Percentiles rank a stretch among this genome's conserved stretches.
Conservation (phyloP, 306 rosid species). For the Prunus kanzakura region DNA sequence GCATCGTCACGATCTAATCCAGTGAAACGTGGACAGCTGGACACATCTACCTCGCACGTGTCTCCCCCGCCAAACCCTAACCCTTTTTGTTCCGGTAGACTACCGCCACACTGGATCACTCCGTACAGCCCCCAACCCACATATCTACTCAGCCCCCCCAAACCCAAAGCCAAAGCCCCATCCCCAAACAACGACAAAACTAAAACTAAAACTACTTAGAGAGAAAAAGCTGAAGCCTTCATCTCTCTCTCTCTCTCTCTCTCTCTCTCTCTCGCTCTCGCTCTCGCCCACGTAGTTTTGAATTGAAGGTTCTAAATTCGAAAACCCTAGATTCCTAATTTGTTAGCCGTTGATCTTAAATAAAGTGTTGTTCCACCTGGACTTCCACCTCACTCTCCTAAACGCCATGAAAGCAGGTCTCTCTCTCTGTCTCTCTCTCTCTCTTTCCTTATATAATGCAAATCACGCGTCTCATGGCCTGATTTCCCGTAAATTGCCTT, state of each 20-base stretch:
- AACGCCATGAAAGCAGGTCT: constrained; percentile 60
- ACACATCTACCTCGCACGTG: constrained; percentile 43
- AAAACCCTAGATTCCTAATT: constrained; percentile 12
- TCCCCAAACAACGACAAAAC: neutral
- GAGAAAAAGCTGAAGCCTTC: neutral
- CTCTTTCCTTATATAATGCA: neutral
- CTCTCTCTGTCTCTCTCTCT: constrained; percentile 27
- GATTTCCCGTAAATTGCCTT: constrained; percentile 1
- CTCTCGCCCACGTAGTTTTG: neutral
- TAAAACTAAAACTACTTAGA: no score
- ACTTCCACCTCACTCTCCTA: constrained; percentile 64
- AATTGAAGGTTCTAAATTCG: neutral
- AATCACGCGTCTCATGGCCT: constrained; percentile 19
- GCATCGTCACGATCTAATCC: constrained; percentile 52
- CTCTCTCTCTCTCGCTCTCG: no score
- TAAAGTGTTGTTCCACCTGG: constrained; percentile 54
- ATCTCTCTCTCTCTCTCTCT: no score
- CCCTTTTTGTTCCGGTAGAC: constrained; percentile 12
- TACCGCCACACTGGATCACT: constrained; percentile 40
- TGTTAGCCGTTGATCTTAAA: constrained; percentile 37
- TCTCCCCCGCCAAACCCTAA: constrained; percentile 43
- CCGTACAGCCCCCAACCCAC: constrained; percentile 11
- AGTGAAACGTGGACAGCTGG: constrained; percentile 61
- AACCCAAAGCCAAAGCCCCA: neutral
- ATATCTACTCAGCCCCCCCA: neutral